Percentiles rank a stretch among this genome's conserved stretches.
These are phyloP conservation scores for Fusarium udum DNA, from an alignment of 2,329 filamentous ascomycete genomes.

Conservation along the genomic window DNA sequence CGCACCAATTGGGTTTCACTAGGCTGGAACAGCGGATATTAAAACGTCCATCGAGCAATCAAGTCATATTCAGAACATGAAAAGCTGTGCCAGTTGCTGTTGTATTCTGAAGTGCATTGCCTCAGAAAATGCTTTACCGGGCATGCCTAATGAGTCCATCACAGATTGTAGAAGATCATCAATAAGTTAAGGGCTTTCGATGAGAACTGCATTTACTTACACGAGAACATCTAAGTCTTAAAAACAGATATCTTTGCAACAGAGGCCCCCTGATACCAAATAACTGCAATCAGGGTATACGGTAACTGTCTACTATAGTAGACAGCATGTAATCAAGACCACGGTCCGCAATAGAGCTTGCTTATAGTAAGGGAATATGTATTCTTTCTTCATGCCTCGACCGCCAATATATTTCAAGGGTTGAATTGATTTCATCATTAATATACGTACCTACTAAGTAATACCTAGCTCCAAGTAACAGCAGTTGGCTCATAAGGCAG, in stretches of 20 bases:
- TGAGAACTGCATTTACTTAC: neutral
- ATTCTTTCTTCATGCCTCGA: neutral
- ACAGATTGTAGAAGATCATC: neutral
- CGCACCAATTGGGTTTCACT: slow-evolving; percentile 9
- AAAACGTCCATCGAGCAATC: neutral
- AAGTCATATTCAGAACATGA: neutral
- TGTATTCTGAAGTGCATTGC: neutral
- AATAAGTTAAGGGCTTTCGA: no score
- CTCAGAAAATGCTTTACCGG: neutral
- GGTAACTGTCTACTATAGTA: neutral
- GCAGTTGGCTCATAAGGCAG: neutral
- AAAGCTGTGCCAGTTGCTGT: neutral
- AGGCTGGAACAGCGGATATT: neutral
- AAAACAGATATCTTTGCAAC: neutral
- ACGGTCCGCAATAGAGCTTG: neutral
- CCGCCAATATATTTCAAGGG: neutral
- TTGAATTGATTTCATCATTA: neutral
- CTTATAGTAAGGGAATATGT: neutral
- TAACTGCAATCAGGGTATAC: neutral
- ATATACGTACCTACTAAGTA: neutral
- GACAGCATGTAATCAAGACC: neutral
- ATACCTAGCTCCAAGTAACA: neutral
- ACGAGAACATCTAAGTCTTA: neutral
- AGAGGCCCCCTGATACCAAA: neutral
- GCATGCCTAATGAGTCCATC: no score